Evolutionary conservation across 1,284 basidiomycete genomes (phyloP), one percentile per base, ranked within the genome.

Genomic region (Singerocomus rubriflavus): DNA sequence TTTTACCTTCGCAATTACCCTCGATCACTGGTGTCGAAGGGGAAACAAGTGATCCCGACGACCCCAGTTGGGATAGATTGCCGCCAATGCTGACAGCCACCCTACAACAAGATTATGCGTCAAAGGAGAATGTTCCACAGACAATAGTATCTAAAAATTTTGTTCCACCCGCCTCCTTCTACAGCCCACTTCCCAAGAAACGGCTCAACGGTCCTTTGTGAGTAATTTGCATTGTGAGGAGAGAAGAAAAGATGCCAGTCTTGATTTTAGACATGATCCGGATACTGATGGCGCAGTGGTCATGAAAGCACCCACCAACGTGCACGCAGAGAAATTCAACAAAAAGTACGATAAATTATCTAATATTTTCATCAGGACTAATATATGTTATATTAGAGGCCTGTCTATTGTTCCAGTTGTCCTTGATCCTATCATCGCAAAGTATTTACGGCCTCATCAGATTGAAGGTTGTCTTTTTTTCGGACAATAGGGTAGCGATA

Each of bases 381-480:
- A 67, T 21, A 5, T 17, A 30, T 41, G 9, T 21, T 21, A 13
- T 13, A 45, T 16, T 44, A 88, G 85, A 61, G 74, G 78, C 50
- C 60, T 77, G 13, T 72, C 81, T 6, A 67, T 93, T 17, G 80
- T 94, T 12, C 86, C 92, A 46, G 94, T 99, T 10, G 95, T 99
- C 1, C 68, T 99, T n/a, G 95, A 99, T 65, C 96, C 96, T 0
- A 71, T 88, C n/a, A 69, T 99, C 14, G 74, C 82, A 2, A 78
- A 81, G 43, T 80, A 82, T 48, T 80, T 99, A 68, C 80, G 96
- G 40, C 84, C 89, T 3, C 97, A 99, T 72, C 97, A 99, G 66
- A 77, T 82, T 44, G 92, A 97, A 75, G 95, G 95, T 79, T 62
- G 13, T 37, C 25, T 47, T 47, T 41, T 50, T 25, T 39, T 44